Evolutionary conservation across 2,329 filamentous ascomycete species (phyloP).

Genomic region (Aureobasidium subglaciale): DNA sequence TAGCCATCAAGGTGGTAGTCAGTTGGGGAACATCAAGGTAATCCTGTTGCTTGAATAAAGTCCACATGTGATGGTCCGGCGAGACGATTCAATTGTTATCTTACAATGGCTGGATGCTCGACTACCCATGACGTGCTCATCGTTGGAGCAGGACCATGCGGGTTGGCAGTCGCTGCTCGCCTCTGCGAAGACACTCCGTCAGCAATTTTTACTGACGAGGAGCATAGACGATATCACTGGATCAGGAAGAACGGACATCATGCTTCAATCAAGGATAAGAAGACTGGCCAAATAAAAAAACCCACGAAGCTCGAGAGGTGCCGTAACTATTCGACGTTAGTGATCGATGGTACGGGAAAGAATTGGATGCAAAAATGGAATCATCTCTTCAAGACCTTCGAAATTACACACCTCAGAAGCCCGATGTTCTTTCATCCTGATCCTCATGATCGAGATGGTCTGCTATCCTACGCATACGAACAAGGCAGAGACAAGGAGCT

Average conservation of each 20-base stretch:
- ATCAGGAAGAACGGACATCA: constrained; percentile 58
- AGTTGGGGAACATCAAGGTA: not conserved
- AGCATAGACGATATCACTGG: constrained; percentile 76
- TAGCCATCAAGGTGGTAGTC: not conserved
- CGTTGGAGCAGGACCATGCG: constrained; percentile 67
- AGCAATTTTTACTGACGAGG: constrained; percentile 75
- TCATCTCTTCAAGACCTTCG: constrained; percentile 57
- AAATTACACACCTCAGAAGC: constrained; percentile 65
- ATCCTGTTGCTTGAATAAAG: not conserved
- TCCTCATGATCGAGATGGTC: constrained; percentile 64
- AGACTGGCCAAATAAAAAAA: constrained; percentile 35
- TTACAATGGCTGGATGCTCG: not conserved
- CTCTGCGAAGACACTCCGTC: constrained; percentile 66
- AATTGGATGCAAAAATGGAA: constrained; percentile 68
- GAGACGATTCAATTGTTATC: too few relatives aligned
- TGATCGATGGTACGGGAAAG: constrained; percentile 58
- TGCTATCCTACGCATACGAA: constrained; percentile 62
- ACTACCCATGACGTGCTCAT: constrained; percentile 41
- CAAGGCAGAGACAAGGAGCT: constrained; percentile 56
- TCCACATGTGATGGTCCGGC: too few relatives aligned
- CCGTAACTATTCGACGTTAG: constrained; percentile 43
- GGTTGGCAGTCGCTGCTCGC: constrained; percentile 65
- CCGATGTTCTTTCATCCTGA: constrained; percentile 82
- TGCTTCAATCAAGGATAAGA: constrained; percentile 50
- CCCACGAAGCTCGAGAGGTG: constrained; percentile 23